Conservation (phyloP, 2,329 filamentous ascomycete species). For the Aspergillus alliaceus region DNA sequence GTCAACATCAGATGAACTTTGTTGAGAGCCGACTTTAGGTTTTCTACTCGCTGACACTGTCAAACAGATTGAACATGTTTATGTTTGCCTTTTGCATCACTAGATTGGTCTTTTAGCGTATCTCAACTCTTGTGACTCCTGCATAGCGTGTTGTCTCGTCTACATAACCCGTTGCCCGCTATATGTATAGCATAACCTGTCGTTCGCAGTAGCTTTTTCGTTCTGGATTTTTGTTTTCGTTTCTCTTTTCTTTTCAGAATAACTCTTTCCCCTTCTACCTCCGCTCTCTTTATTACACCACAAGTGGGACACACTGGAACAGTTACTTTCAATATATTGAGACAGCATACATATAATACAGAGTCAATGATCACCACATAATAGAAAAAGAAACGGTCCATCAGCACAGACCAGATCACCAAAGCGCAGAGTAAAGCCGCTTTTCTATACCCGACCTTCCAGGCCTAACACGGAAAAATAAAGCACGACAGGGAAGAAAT, state of each 20-base stretch:
- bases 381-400: slow-evolving; percentile 4
- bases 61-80: not conserved
- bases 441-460: slow-evolving; percentile 8
- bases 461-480: slow-evolving; percentile 14
- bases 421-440: slow-evolving; percentile 10
- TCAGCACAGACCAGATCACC: slow-evolving; percentile 4
- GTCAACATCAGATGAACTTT: slow-evolving; percentile 66
- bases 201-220: not conserved
- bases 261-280: not conserved
- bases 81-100: not conserved
- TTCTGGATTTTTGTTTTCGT: no score
- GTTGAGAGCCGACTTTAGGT: slow-evolving; percentile 75
- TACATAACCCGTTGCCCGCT: not conserved
- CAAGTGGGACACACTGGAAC: not conserved
- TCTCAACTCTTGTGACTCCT: not conserved
- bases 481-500: slow-evolving; percentile 7
- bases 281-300: not conserved
- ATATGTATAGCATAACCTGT: not conserved
- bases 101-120: slow-evolving; percentile 1
- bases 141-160: slow-evolving; percentile 9
- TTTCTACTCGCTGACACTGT: not conserved
- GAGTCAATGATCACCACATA: slow-evolving; percentile 14
- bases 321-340: slow-evolving; percentile 10
- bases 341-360: slow-evolving; percentile 16
- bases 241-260: not conserved